Base-by-base conservation (phyloP, 2,329 filamentous ascomycete species). In the Lecanoromycetidae sp. region DNA sequence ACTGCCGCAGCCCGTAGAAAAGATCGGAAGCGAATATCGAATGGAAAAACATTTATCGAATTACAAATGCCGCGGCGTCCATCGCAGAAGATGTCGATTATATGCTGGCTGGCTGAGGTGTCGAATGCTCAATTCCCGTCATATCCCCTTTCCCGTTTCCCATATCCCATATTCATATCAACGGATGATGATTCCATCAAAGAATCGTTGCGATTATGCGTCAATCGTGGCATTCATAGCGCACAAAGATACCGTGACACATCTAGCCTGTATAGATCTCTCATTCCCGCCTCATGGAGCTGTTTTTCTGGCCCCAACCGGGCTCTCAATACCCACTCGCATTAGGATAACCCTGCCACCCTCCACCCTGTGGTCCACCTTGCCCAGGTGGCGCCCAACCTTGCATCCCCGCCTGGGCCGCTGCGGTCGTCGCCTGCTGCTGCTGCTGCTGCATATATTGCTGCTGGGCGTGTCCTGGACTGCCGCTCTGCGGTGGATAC, bases 401-500 rank as follows among this genome's bases (percentile, higher is more conserved):
- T 53, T 70, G 69, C 70, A 73, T 72, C 32, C 68, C 66, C n/a
- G 68, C 66, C 54, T 73, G 71, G 52, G 67, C 67, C 26, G 61
- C 62, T 37, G 63, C 61, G 23, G 57, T 61, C 29, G 61, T 67
- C 19, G 46, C 43, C 33, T 54, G 52, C 40, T 45, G 38, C 27
- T 49, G 46, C 33, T 54, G 52, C 40, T 45, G 38, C 27, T 49
- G 46, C 19, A 33, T 35, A 27, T 49, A 46, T 37, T 49, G 46
- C 23, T 46, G 42, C 32, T 48, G 48, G n/a, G 47, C 32, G n/a
- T 45, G 50, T 23, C 36, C 46, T n/a, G 71, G 67, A 39, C 62
- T 69, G 9, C 67, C 67, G 52, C 64, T 69, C 23, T 66, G 51
- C 22, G 46, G 52, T 20, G 46, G 40, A 54, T 74, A 74, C 48